Base-by-base conservation (phyloP, 345 rosid species). In the Barbarea vulgaris region DNA sequence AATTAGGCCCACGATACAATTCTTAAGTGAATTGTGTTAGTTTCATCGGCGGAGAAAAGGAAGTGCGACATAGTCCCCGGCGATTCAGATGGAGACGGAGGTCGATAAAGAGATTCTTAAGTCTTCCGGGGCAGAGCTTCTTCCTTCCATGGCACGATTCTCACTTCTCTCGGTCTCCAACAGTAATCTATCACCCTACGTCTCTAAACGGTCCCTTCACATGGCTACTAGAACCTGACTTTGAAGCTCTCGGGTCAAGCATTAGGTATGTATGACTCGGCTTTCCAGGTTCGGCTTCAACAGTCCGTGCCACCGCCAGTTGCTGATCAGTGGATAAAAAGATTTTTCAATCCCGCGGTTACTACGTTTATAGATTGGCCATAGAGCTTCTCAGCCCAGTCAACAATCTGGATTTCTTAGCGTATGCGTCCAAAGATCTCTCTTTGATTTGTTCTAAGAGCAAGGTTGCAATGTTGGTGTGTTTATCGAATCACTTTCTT, bases 341-440 rank as follows among this genome's bases (percentile, higher is more conserved):
- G 84, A 28, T 28, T 28, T 5, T 28, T 28, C 0, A 28, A 3
- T 28, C 1, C 30, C 4, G 30, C 30, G 4, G 93, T 89, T 42
- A 92, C 93, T 9, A 87, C 93, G 60, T 91, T 85, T 25, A 92
- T 69, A 28, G 95, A 91, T 73, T 87, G 96, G 63, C 92, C 97
- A 37, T 88, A 92, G 10, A 89, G 87, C 71, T 88, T 89, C 82
- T 83, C 96, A 42, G 96, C 97, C 96, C 93, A 92, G 81, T 89
- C 97, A 60, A 89, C 91, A 71, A 92, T 92, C 97, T n/a, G n/a
- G n/a, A n/a, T 74, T 87, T 88, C 78, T 87, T 89, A 0, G 90
- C 88, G 69, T 72, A 92, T 14, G 87, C 81, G 77, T 92, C 97
- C 19, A 92, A 83, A 59, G 96, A 87, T 62, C 93, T 77, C 80